Conservation (phyloP, 164 flowering plant species). For the Houttuynia cordata region DNA sequence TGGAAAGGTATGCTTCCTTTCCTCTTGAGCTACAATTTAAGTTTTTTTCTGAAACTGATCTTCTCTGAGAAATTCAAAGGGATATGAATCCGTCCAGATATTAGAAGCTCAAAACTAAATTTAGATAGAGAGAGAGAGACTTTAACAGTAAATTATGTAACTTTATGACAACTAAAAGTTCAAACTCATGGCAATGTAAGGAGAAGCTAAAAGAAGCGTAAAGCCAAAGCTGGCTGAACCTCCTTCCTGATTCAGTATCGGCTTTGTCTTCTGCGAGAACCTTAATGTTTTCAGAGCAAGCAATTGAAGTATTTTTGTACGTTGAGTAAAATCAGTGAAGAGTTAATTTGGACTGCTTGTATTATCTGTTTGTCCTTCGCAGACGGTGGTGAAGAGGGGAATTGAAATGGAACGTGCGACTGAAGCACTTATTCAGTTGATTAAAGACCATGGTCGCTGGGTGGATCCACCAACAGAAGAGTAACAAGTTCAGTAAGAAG, state of each 20-base stretch:
- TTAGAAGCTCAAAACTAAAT: too few species aligned
- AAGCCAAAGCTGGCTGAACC: too few species aligned
- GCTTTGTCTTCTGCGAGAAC: neutral
- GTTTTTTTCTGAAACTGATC: neutral
- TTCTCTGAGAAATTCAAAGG: neutral
- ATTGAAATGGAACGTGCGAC: constrained; percentile 84
- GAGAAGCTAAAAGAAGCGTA: too few species aligned
- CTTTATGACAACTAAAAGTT: too few species aligned
- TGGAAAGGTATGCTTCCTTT: constrained; percentile 55
- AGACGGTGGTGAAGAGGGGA: constrained; percentile 88
- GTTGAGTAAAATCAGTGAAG: neutral
- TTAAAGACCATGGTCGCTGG: constrained; percentile 96
- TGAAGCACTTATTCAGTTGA: constrained; percentile 84
- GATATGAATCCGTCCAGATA: too few species aligned
- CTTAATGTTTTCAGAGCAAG: neutral
- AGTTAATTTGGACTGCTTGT: neutral
- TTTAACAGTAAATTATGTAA: too few species aligned
- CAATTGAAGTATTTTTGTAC: neutral
- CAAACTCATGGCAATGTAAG: too few species aligned
- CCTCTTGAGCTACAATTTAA: neutral
- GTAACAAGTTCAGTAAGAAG: constrained; percentile 9
- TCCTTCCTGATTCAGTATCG: too few species aligned
- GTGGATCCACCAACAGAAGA: constrained; percentile 85
- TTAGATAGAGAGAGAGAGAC: too few species aligned
- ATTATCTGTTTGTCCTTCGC: constrained; percentile 11